These are phyloP conservation scores for Chlorella sp. DNA, from an alignment of 139 green algal species.

Conservation along the genomic window DNA sequence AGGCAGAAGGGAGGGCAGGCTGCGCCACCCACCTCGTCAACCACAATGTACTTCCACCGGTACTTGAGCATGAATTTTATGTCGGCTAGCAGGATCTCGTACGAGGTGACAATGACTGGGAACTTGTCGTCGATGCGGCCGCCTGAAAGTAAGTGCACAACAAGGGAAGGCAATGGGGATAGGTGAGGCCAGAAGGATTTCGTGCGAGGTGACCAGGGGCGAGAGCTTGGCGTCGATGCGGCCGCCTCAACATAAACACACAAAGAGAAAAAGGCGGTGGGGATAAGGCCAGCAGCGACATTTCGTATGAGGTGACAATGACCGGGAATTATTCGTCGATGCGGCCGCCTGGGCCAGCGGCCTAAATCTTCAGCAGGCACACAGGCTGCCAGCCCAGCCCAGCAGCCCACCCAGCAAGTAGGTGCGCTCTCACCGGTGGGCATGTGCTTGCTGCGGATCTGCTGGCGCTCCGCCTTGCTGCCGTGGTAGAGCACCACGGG, in stretches of 20 bases:
- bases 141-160: conserved; percentile 9
- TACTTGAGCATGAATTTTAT: conserved; percentile 76
- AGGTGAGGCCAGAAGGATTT: conserved; percentile 85
- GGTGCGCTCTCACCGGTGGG: conserved; percentile 18
- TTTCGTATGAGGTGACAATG: conserved; percentile 96
- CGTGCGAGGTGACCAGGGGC: conserved; percentile 92
- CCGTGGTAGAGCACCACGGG: conserved; percentile 95
- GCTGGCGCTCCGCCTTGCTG: conserved; percentile 70
- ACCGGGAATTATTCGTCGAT: conserved; percentile 79
- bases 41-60: conserved; percentile 90
- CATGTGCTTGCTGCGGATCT: conserved; percentile 63
- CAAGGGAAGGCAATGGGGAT: background rate
- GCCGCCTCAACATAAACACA: conserved; percentile 2
- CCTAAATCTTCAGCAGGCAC: background rate
- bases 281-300: conserved; percentile 70
- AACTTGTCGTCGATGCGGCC: conserved; percentile 61
- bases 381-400: background rate
- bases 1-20: too few species aligned
- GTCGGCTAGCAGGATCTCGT: conserved; percentile 95
- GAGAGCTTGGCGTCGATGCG: conserved; percentile 73
- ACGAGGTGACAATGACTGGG: conserved; percentile 93
- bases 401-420: too few species aligned
- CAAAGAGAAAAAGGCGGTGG: background rate
- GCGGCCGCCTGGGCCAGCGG: background rate
- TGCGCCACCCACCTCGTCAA: conserved; percentile 85